These are phyloP conservation scores for Quercus glauca DNA, from an alignment of 306 rosid genomes.

Conservation along the genomic window DNA sequence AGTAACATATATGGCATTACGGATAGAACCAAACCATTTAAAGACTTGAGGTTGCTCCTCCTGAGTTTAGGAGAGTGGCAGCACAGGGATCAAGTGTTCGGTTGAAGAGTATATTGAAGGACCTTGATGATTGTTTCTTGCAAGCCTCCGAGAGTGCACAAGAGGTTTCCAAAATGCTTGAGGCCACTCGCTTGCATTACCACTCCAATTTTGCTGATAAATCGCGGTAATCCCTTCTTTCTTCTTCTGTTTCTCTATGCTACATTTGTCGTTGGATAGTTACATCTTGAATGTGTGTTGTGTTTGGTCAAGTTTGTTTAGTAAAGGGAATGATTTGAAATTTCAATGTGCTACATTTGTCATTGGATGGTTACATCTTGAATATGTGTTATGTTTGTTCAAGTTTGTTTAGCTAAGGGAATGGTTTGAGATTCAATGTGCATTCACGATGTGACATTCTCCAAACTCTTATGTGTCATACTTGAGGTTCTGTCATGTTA, in stretches of 20 bases:
- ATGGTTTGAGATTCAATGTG: not conserved
- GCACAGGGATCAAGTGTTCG: constrained; percentile 42
- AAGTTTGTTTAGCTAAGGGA: not conserved
- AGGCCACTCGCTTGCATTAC: constrained; percentile 85
- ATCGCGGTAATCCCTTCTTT: constrained; percentile 47
- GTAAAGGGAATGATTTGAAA: not conserved
- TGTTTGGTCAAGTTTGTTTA: not conserved
- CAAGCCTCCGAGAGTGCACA: constrained; percentile 71
- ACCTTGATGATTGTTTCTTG: constrained; percentile 69
- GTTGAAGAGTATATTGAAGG: constrained; percentile 48
- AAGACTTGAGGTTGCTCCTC: no score
- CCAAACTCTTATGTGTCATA: not conserved
- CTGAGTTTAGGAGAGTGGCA: constrained; percentile 53
- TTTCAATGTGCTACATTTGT: not conserved
- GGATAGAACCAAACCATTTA: no score
- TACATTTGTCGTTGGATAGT: not conserved
- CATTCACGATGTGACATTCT: not conserved
- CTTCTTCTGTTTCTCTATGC: not conserved
- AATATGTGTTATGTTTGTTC: not conserved
- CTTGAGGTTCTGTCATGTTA: not conserved
- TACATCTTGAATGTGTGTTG: no score
- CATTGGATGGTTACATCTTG: not conserved
- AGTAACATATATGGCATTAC: constrained; percentile 15
- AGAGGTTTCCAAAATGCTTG: constrained; percentile 78
- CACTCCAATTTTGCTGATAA: constrained; percentile 92